These are phyloP conservation scores for Musa itinerans DNA, from an alignment of 176 grass and related monocot species.

Conservation along the genomic window DNA sequence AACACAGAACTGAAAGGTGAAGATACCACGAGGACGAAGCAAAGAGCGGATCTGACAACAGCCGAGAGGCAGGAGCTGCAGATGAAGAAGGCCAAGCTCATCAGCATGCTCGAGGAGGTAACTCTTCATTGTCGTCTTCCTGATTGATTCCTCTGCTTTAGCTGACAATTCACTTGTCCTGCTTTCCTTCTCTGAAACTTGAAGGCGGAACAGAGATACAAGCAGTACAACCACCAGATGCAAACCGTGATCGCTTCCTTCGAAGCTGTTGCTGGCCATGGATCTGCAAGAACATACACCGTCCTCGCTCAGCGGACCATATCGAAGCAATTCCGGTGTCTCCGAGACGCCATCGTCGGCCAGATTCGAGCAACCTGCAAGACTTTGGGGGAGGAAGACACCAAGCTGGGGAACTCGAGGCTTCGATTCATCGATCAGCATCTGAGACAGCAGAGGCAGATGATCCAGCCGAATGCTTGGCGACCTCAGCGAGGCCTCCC, in stretches of 20 bases:
- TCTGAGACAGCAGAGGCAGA: conserved; percentile 75
- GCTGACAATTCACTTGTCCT: neutral
- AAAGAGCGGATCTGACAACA: conserved; percentile 46
- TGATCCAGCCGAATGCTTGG: conserved; percentile 91
- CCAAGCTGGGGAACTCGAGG: conserved; percentile 33
- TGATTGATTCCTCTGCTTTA: neutral
- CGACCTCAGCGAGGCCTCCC: conserved; percentile 79
- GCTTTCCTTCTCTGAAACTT: neutral
- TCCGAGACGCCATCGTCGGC: conserved; percentile 68
- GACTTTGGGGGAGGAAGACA: conserved; percentile 62
- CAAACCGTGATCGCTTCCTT: conserved; percentile 63
- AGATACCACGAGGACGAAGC: neutral
- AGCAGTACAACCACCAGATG: conserved; percentile 92
- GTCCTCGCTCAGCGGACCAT: conserved; percentile 81
- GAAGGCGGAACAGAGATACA: conserved; percentile 89
- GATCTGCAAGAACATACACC: conserved; percentile 77
- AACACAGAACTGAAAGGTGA: conserved; percentile 30
- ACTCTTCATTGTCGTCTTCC: conserved; percentile 3
- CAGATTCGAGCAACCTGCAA: conserved; percentile 59
- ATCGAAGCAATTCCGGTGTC: conserved; percentile 92
- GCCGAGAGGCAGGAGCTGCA: conserved; percentile 94
- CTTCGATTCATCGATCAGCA: conserved; percentile 93
- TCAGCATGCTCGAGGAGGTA: conserved; percentile 96
- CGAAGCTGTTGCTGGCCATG: conserved; percentile 48
- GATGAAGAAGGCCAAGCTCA: conserved; percentile 98